Conservation (phyloP, 1,139 yeast genomes). For the Debaryomyces udenii region DNA sequence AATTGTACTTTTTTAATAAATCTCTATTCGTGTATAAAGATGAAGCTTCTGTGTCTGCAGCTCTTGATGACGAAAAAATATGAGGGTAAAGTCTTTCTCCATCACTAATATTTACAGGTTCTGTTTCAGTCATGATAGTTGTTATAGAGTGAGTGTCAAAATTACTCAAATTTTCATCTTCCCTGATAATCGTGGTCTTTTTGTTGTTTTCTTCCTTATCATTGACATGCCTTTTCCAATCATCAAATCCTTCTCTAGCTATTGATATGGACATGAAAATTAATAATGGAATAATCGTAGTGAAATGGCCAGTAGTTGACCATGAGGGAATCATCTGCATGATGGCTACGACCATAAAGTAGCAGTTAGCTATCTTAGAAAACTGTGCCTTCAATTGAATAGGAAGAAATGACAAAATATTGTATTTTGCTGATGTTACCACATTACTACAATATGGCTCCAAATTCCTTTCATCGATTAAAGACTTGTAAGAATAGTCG, state of each 20-base stretch:
- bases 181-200: conserved; percentile 44
- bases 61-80: conserved; percentile 3
- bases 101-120: conserved; percentile 17
- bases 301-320: conserved; percentile 97
- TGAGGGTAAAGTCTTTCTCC: not conserved
- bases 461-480: conserved; percentile 70
- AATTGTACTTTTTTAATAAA: conserved; percentile 35
- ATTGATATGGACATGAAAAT: conserved; percentile 90
- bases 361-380: conserved; percentile 86
- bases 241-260: conserved; percentile 92
- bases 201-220: conserved; percentile 86
- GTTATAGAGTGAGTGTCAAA: conserved; percentile 43
- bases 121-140: conserved; percentile 43
- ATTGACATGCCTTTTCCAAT: conserved; percentile 81
- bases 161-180: conserved; percentile 28
- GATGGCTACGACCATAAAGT: conserved; percentile 84
- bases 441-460: conserved; percentile 65
- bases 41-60: conserved; percentile 12
- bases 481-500: conserved; percentile 25
- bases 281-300: conserved; percentile 86
- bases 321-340: conserved; percentile 95
- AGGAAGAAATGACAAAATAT: conserved; percentile 79
- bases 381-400: conserved; percentile 89
- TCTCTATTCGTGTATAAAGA: conserved; percentile 25
- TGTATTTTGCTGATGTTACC: conserved; percentile 87